Base-by-base conservation (phyloP, 495 filamentous ascomycete genomes). In the Apodospora peruviana region DNA sequence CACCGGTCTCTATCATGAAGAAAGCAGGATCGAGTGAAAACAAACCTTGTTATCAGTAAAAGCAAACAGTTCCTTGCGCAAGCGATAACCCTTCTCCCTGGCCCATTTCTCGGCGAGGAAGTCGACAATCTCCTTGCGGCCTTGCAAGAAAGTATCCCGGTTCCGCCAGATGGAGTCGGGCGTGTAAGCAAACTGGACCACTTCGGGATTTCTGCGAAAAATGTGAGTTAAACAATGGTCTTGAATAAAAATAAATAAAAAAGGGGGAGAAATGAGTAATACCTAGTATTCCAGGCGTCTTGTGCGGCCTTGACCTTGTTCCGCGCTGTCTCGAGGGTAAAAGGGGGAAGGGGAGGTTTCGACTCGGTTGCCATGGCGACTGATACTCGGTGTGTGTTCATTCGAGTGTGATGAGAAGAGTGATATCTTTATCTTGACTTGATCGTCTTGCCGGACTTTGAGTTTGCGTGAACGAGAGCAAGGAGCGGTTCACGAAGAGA, bases 11-110 rank as follows among this genome's bases (percentile, higher is more conserved):
- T 16, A 19, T 5, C 7, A 29, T 9, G 16, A 44, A 2, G 1
- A 18, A 24, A 19, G 21, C 19, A 51, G 21, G 21, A n/a, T n/a
- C n/a, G n/a, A n/a, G n/a, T n/a, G n/a, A n/a, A n/a, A n/a, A 54
- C 57, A 39, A 65, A 80, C 70, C 57, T 71, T 78, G 60, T 88
- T 77, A 42, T 78, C 81, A 0, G 71, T 73, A 55, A 86, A 86
- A 10, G 87, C 77, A 68, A 95, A 95, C 7, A 96, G 74, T 60
- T 96, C 90, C 66, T 95, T 95, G 45, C 90, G 80, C 34, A 95
- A 78, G 2, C 79, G 73, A 57, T 95, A 95, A 24, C 73, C 82
- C 22, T 78, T 65, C 65, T 95, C 90, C 16, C 73, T 74, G 32
- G 74, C 65, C 90, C 90, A 95, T 62, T 95, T 95, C 27, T 80